phyloP scores from a whole-genome alignment of 2,329 filamentous ascomycete genomes.

The Colletotrichum plurivorum region DNA sequence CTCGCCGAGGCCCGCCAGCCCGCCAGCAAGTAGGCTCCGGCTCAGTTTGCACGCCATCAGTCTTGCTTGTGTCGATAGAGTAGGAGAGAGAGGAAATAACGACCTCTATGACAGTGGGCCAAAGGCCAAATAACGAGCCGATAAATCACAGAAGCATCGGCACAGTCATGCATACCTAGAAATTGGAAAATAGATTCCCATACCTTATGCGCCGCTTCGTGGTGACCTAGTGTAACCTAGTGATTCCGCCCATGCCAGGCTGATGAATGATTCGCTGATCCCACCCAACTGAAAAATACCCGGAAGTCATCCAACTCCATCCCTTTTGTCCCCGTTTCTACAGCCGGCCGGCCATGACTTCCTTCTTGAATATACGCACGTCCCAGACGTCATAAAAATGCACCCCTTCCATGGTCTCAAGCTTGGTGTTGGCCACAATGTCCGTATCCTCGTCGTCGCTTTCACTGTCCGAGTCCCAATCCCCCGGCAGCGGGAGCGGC shows the following conservation, averaged over 20 bases:
- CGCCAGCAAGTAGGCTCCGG: background rate
- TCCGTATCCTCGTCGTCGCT: conserved; percentile 51
- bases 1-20: background rate
- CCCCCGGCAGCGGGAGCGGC: conserved; percentile 43
- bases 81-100: background rate
- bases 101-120: background rate
- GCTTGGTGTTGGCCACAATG: conserved; percentile 44
- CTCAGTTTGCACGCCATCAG: background rate
- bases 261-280: background rate
- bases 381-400: conserved; percentile 61
- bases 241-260: background rate
- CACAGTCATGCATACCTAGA: background rate
- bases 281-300: background rate
- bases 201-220: conserved; percentile 8
- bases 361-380: conserved; percentile 72
- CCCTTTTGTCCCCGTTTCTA: conserved; percentile 42
- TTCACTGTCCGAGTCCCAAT: conserved; percentile 50
- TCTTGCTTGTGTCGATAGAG: background rate
- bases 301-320: conserved; percentile 21
- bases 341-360: conserved; percentile 61
- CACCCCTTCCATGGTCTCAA: conserved; percentile 56
- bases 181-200: background rate
- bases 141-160: background rate
- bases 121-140: background rate
- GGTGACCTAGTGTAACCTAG: background rate